A percentile compares a stretch with the other conserved stretches of the same genome.
Conservation (phyloP, 2,329 filamentous ascomycete species). For the Aureobasidium sp. region DNA sequence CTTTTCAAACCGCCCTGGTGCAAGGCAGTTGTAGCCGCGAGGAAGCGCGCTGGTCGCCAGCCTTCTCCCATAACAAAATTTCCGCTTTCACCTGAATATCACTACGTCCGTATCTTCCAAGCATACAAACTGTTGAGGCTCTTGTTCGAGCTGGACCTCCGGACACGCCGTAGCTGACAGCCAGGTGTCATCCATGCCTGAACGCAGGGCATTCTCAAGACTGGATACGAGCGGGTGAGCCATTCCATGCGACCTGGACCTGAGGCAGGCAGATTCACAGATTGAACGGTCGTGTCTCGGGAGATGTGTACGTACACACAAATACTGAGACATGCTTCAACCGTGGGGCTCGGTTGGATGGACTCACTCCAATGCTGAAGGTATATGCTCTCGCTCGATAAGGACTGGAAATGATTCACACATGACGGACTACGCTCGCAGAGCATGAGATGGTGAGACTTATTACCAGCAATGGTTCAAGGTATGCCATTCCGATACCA, state of each 20-base stretch:
- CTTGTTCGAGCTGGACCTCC: background rate
- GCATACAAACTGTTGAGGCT: background rate
- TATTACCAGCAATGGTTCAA: background rate
- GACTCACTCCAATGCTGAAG: background rate
- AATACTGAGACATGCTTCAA: background rate
- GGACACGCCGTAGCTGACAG: background rate
- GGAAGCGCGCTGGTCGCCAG: background rate
- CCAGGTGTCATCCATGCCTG: background rate
- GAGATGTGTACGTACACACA: background rate
- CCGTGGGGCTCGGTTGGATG: background rate
- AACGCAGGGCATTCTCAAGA: background rate
- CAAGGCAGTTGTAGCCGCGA: background rate
- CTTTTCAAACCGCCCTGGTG: background rate
- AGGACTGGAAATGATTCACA: background rate
- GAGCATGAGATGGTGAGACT: background rate
- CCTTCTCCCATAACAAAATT: background rate
- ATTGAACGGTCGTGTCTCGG: background rate
- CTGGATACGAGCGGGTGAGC: background rate
- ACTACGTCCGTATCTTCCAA: background rate
- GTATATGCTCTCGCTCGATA: background rate
- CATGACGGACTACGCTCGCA: background rate
- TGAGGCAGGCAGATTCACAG: background rate
- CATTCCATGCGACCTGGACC: background rate
- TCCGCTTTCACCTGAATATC: background rate
- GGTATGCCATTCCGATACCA: no score